Evolutionary conservation across 2,329 filamentous ascomycete species (phyloP).

Genomic region (Verticillium longisporum): DNA sequence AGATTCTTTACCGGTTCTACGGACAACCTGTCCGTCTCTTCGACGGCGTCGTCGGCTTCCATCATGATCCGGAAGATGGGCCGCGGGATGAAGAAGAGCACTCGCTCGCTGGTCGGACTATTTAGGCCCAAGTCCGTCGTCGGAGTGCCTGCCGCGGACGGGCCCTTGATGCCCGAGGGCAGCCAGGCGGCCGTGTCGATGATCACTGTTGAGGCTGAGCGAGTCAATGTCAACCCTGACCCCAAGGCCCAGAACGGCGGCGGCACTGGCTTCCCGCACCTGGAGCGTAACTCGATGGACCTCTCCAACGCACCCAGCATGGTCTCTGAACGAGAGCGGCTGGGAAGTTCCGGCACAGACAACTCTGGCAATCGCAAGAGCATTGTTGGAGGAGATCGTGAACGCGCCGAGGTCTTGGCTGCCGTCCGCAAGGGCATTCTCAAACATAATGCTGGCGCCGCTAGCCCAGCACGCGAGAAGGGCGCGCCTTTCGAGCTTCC

Average conservation of each 20-base stretch:
- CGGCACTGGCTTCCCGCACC: slow-evolving; percentile 74
- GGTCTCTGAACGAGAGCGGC: slow-evolving; percentile 46
- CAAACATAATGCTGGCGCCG: slow-evolving; percentile 56
- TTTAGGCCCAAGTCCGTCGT: slow-evolving; percentile 92
- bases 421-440: slow-evolving; percentile 93
- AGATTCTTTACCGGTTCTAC: slow-evolving; percentile 85
- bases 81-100: slow-evolving; percentile 92
- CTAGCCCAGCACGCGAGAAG: slow-evolving; percentile 8
- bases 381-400: slow-evolving; percentile 83
- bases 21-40: slow-evolving; percentile 88
- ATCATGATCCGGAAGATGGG: slow-evolving; percentile 99
- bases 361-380: slow-evolving; percentile 68
- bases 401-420: slow-evolving; percentile 84
- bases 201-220: slow-evolving; percentile 91
- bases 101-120: slow-evolving; percentile 82
- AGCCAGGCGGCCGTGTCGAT: slow-evolving; percentile 86
- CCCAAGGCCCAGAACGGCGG: slow-evolving; percentile 61
- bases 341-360: slow-evolving; percentile 52
- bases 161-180: slow-evolving; percentile 50
- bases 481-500: slow-evolving; percentile 34
- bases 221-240: slow-evolving; percentile 69
- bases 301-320: slow-evolving; percentile 41
- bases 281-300: slow-evolving; percentile 78
- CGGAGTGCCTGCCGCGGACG: slow-evolving; percentile 67
- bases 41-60: slow-evolving; percentile 81